Conservation (phyloP, 129 eudicot species). For the Tagetes patula region DNA sequence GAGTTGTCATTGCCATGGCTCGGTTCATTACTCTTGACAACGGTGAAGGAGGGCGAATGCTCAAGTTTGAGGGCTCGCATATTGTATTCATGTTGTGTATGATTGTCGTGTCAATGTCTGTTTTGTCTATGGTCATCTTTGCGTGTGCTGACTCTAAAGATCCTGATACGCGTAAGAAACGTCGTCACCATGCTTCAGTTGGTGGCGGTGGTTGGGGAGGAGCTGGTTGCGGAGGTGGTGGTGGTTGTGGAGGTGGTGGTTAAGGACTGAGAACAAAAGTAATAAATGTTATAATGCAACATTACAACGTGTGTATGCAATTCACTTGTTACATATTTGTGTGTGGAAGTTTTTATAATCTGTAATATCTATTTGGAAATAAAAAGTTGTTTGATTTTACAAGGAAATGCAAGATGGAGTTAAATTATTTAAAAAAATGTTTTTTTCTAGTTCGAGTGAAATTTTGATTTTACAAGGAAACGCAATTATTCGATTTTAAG, state of each 20-base stretch:
- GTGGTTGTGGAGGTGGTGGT: not conserved
- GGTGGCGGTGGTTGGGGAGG: not conserved
- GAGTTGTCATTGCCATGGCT: constrained; percentile 12
- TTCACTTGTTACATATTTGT: too few species aligned
- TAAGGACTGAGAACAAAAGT: too few species aligned
- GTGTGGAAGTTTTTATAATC: too few species aligned
- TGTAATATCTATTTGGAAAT: too few species aligned
- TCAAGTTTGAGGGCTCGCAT: constrained; percentile 27
- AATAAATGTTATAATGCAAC: too few species aligned
- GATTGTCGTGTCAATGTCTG: constrained; percentile 33
- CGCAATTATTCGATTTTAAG: too few species aligned
- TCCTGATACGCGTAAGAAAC: constrained; percentile 9
- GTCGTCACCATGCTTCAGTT: not conserved
- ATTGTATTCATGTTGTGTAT: constrained; percentile 28
- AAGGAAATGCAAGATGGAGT: too few species aligned
- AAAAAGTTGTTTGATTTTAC: too few species aligned
- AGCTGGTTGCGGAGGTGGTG: not conserved
- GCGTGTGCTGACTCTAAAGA: constrained; percentile 32
- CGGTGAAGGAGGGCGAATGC: not conserved
- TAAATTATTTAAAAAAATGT: too few species aligned
- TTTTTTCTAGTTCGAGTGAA: too few species aligned
- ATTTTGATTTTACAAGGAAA: too few species aligned
- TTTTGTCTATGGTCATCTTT: constrained; percentile 38
- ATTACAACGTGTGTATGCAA: too few species aligned
- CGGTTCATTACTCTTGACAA: constrained; percentile 12